Base-by-base conservation (phyloP, 805 yeast species). In the Ascoidea rubescens region DNA sequence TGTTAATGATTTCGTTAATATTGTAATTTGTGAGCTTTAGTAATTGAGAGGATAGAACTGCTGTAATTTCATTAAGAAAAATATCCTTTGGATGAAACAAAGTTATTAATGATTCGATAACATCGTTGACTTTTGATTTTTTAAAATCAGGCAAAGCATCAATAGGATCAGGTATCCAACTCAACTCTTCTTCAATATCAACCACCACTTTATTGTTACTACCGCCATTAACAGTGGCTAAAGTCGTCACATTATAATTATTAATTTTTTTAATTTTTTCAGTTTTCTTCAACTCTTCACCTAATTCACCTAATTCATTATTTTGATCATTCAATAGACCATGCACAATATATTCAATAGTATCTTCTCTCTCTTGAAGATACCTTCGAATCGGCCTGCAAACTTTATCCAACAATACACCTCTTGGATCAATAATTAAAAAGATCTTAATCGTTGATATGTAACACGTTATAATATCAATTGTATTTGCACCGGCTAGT, bases 101-200 rank as follows among this genome's bases (percentile, higher is more conserved):
- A 1, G 90, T 79, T 2, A 85, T 72, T 37, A 88, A 68, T 0
- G 87, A 77, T 56, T 81, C 88, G 28, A 88, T 79, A 5, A 82
- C 75, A 60, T 87, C 95, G 46, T 78, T 75, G 28, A 75, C 79
- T 48, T 74, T 72, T 8, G 73, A 74, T 54, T 78, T 77, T 48
- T 77, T 74, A 67, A 85, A 88, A 63, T 87, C 95, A 0, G 90
- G 68, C n/a, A 89, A 74, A 0, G 96, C 95, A 67, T 88, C 96
- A 14, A 86, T 74, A 0, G 96, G 96, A 58, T 87, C 95, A 0
- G 96, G 96, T 6, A 64, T 64, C 96, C 96, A 87, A 48, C 75
- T 69, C 2, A 79, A 60, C 45, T 73, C 78, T 47, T 76, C 78
- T 5, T 53, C 57, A 12, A 51, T 54, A 17, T 53, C 53, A 1